Base-by-base conservation (phyloP, 1,284 basidiomycete genomes). In the Microbotryum scabiosae region DNA sequence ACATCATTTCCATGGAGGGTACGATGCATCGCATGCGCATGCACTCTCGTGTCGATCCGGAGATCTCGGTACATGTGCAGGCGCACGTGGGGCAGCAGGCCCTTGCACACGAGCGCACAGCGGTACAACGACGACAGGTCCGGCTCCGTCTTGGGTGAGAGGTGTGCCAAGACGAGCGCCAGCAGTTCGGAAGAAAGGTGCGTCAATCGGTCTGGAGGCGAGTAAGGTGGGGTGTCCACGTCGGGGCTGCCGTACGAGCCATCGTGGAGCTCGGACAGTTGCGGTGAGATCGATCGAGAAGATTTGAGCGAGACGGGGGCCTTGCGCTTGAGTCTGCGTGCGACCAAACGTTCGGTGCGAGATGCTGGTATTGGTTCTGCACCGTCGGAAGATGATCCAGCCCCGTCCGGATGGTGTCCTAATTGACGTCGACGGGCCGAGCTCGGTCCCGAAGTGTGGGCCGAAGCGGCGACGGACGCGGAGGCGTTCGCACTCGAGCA, bases 1-100 rank as follows among this genome's bases (percentile, higher is more conserved):
- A 51, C 44, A 10, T 59, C 60, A 36, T 52, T 62, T 16, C 60
- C 62, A 16, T 68, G 66, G 18, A 68, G 44, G 5, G 66, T 66
- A 2, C 66, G 51, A 26, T 68, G 66, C 7, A 68, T 47, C 10
- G 62, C 57, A 46, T 68, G 66, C 25, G 66, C 66, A 44, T 66
- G 62, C 4, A 63, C 59, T 30, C 66, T 43, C 32, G 66, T 66
- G 16, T 60, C 58, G 28, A 68, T 56, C 12, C 18, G 26, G 9
- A 68, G 46, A 20, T 66, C 49, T 25, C 64, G 52, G 30, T 68
- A 68, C 30, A 68, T 32, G 3, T 52, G 56, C 18, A 47, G 30
- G 3, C 64, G 56, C 0, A 56, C 64, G 21, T 66, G 66, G 1
- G 64, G 51, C 12, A 66, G 47, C 10, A 68, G 32, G 14, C 26